Evolutionary conservation across 2,329 filamentous ascomycete genomes (phyloP).

Genomic region (Ilyonectria robusta): DNA sequence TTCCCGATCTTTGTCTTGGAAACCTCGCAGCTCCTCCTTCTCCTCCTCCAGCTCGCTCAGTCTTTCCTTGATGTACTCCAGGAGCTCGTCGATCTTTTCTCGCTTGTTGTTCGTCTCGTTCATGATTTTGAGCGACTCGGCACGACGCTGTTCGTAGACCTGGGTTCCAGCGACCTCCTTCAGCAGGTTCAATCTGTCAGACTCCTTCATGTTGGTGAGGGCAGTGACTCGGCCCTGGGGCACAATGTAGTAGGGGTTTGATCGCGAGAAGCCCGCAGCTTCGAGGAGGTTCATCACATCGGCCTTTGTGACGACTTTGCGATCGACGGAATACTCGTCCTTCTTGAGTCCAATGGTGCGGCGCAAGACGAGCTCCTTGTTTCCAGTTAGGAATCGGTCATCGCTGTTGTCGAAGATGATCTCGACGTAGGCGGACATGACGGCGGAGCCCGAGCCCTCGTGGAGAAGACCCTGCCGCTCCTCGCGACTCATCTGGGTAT

Average conservation of each 20-base stretch:
- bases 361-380: slow-evolving; percentile 89
- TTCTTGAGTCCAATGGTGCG: slow-evolving; percentile 98
- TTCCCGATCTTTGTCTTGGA: slow-evolving; percentile 95
- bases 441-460: slow-evolving; percentile 96
- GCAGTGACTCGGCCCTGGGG: slow-evolving; percentile 96
- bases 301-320: slow-evolving; percentile 93
- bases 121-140: slow-evolving; percentile 97
- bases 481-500: slow-evolving; percentile 95
- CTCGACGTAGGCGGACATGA: slow-evolving; percentile 99
- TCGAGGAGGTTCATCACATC: slow-evolving; percentile 97
- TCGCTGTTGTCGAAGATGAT: slow-evolving; percentile 99
- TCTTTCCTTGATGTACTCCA: slow-evolving; percentile 92
- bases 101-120: slow-evolving; percentile 95
- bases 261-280: slow-evolving; percentile 95
- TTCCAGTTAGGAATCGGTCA: slow-evolving; percentile 93
- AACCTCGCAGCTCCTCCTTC: slow-evolving; percentile 94
- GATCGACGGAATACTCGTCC: slow-evolving; percentile 97
- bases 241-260: slow-evolving; percentile 99
- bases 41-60: slow-evolving; percentile 93
- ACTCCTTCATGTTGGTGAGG: slow-evolving; percentile 98
- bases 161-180: slow-evolving; percentile 99
- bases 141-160: slow-evolving; percentile 92
- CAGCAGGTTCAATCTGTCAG: slow-evolving; percentile 87
- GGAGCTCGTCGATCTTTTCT: slow-evolving; percentile 91
- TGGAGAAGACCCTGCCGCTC: slow-evolving; percentile 97